Base-by-base conservation (phyloP, 768 basidiomycete species). In the Tylopilus sp. region DNA sequence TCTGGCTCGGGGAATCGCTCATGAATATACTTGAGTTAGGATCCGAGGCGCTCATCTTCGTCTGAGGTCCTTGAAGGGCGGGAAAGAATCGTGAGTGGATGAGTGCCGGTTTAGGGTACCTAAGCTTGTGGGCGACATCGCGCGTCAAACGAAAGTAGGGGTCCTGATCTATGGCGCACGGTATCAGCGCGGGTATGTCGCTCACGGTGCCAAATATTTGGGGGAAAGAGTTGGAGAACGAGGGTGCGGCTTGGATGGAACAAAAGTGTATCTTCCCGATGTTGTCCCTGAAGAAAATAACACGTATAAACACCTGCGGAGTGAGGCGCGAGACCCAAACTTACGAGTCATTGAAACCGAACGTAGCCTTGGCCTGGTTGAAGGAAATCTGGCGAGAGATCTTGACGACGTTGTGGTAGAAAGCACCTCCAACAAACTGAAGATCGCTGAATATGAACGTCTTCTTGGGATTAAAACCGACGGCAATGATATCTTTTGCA, bases 11-110 rank as follows among this genome's bases (percentile, higher is more conserved):
- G 52, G 88, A 91, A 68, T 99, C 97, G 28, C 79, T 91, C 95
- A 99, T 98, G 76, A 80, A 98, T 59, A 99, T 95, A 57, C 90
- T 90, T 57, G 87, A 90, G 71, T 94, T 95, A 20, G 83, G 75
- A 69, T 95, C 88, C 44, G 91, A 94, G 5, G 97, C 97, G 68
- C 94, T 97, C 97, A 99, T 99, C 75, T 99, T 99, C 31, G 93
- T 95, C 70, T 97, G 93, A 3, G 97, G 90, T 39, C 97, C 97
- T 71, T 98, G 95, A 10, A 99, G 79, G 5, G 97, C 95, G 11
- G 97, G 97, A 75, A 99, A 95, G 79, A 99, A 99, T 65, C 95
- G 95, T 42, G 95, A 81, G 70, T 98, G 94, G 44, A 99, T 74
- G 22, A 98, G 80, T 2, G 88, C 73, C 2, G 97, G 97, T 69